These are phyloP conservation scores for Sclerotinia sclerotiorum DNA, from an alignment of 2,329 filamentous ascomycete species.

Conservation along the genomic window DNA sequence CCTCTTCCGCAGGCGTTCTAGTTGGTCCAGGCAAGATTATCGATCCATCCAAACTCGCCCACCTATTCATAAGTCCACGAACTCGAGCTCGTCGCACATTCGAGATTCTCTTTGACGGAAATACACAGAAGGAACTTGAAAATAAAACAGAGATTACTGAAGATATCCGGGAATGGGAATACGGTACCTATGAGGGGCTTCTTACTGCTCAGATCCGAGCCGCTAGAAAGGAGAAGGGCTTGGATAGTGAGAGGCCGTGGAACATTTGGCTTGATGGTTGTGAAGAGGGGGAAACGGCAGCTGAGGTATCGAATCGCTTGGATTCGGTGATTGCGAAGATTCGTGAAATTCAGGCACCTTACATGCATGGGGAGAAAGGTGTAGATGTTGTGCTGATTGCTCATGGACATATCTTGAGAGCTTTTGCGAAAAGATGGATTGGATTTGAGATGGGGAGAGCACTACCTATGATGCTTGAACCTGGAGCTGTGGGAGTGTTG, in stretches of 20 bases:
- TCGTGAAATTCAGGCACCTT: conserved; percentile 48
- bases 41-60: conserved; percentile 47
- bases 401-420: conserved; percentile 52
- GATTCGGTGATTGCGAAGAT: conserved; percentile 53
- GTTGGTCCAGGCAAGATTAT: conserved; percentile 50
- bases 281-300: conserved; percentile 50
- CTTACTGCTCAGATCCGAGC: conserved; percentile 47
- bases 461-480: conserved; percentile 43
- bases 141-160: conserved; percentile 43
- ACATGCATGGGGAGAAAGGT: conserved; percentile 45
- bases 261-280: conserved; percentile 55
- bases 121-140: conserved; percentile 29
- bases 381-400: conserved; percentile 52
- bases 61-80: conserved; percentile 49
- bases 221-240: conserved; percentile 42
- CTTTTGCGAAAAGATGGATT: conserved; percentile 57
- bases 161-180: conserved; percentile 52
- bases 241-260: conserved; percentile 49
- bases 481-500: conserved; percentile 43
- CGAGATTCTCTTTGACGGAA: conserved; percentile 46
- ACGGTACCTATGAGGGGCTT: conserved; percentile 51
- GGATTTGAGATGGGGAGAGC: conserved; percentile 43
- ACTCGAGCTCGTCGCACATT: conserved; percentile 49
- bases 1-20: conserved; percentile 43
- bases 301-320: conserved; percentile 49